Percentiles rank a stretch among this genome's conserved stretches.
Conservation (phyloP, 192 early-diverging fungal species). For the Linnemannia zychae region DNA sequence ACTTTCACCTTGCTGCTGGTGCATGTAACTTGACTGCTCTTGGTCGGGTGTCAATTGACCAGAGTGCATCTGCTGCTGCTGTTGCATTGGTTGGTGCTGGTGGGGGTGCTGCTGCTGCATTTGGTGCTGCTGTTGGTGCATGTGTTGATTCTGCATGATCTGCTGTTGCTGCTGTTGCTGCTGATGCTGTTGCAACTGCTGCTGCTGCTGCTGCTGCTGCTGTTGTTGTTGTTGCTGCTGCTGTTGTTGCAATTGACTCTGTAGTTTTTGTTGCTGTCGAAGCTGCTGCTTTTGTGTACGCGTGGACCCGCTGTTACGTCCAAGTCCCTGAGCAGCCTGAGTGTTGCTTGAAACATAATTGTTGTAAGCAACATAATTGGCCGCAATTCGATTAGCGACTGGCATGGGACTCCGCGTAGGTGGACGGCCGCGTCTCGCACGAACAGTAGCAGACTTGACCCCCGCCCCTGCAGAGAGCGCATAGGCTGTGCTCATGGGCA, state of each 20-base stretch:
- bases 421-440: constrained; percentile 37
- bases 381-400: constrained; percentile 44
- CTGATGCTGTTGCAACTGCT: constrained; percentile 26
- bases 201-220: constrained; percentile 42
- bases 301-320: constrained; percentile 33
- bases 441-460: constrained; percentile 10
- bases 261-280: constrained; percentile 45
- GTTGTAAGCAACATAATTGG: constrained; percentile 56
- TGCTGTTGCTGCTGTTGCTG: constrained; percentile 27
- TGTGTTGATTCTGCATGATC: constrained; percentile 21
- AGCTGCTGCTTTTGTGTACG: constrained; percentile 51
- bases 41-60: constrained; percentile 12
- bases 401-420: constrained; percentile 46
- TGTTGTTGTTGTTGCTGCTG: constrained; percentile 28
- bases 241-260: constrained; percentile 38
- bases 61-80: constrained; percentile 15
- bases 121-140: constrained; percentile 3
- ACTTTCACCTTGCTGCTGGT: constrained; percentile 7
- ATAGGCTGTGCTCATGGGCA: constrained; percentile 44
- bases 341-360: constrained; percentile 59
- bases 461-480: constrained; percentile 14
- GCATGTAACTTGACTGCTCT: not conserved
- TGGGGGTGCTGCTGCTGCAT: not conserved
- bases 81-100: not conserved
- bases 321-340: constrained; percentile 48